A percentile compares a stretch with the other conserved stretches of the same genome.
Evolutionary conservation across 1,284 basidiomycete species (phyloP).

Genomic region (Cutaneotrichosporon sp.): DNA sequence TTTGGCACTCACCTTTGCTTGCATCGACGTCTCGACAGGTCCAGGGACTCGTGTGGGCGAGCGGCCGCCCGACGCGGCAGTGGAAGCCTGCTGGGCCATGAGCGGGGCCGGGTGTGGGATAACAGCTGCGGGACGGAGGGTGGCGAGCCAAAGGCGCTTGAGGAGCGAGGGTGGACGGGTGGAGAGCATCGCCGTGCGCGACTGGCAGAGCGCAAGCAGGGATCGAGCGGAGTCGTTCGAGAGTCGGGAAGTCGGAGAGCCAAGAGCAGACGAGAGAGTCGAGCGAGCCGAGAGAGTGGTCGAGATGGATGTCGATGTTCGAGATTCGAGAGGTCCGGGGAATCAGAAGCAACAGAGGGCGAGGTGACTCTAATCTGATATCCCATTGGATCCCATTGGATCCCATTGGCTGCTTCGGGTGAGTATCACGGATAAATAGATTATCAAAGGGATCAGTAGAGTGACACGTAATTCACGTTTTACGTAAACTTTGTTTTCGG

Average conservation of each 20-base stretch:
- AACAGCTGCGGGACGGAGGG: slow-evolving; percentile 12
- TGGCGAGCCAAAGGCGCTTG: slow-evolving; percentile 22
- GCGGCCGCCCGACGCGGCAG: slow-evolving; percentile 6
- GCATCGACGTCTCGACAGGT: slow-evolving; percentile 44
- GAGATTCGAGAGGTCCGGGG: too few species aligned
- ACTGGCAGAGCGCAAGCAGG: too few species aligned
- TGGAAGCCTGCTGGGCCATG: slow-evolving; percentile 4
- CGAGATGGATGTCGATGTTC: too few species aligned
- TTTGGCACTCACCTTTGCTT: slow-evolving; percentile 38
- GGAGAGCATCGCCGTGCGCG: slow-evolving; percentile 14
- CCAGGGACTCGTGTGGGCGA: slow-evolving; percentile 39
- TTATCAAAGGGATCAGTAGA: too few species aligned
- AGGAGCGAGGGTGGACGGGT: slow-evolving; percentile 21
- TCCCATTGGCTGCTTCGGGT: too few species aligned
- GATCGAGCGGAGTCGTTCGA: not conserved
- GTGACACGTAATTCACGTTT: slow-evolving; percentile 1
- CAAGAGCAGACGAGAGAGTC: too few species aligned
- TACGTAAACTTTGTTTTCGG: too few species aligned
- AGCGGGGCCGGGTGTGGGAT: not conserved
- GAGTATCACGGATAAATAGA: not conserved
- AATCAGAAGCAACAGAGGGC: too few species aligned
- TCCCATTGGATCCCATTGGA: not conserved
- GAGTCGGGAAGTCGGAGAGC: not conserved
- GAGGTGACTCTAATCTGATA: slow-evolving; percentile 3
- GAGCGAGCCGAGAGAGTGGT: too few species aligned